phyloP scores from a whole-genome alignment of 1,284 basidiomycete genomes.

The Apiotrichum veenhuisii region DNA sequence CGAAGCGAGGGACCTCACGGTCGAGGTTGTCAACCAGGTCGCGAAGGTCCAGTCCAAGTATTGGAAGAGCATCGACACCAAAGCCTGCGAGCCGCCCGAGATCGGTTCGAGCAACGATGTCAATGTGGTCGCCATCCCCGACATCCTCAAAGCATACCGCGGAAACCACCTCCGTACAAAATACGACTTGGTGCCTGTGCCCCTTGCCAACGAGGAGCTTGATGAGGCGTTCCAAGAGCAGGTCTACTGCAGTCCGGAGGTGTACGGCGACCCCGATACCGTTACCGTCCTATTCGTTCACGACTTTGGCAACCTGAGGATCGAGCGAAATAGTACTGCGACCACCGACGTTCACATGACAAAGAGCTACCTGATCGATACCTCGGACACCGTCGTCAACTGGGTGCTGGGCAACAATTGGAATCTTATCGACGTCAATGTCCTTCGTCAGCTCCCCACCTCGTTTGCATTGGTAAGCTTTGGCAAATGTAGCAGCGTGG shows the following conservation, averaged over 20 bases:
- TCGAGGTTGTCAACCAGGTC: constrained; percentile 82
- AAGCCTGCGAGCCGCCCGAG: constrained; percentile 68
- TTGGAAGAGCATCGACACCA: constrained; percentile 81
- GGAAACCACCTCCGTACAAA: constrained; percentile 69
- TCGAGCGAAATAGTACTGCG: constrained; percentile 68
- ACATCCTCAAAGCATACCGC: constrained; percentile 77
- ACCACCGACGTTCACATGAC: constrained; percentile 71
- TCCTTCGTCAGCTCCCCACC: constrained; percentile 64
- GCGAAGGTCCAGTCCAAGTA: constrained; percentile 80
- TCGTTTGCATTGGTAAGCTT: constrained; percentile 23
- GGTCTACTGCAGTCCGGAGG: constrained; percentile 63
- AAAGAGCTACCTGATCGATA: constrained; percentile 79
- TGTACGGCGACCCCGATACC: constrained; percentile 54
- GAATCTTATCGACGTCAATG: constrained; percentile 80
- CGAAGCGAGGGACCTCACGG: constrained; percentile 69
- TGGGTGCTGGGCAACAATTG: constrained; percentile 66
- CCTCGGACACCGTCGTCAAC: constrained; percentile 69
- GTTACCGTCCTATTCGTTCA: constrained; percentile 74
- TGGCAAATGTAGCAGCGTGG: background rate
- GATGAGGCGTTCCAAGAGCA: constrained; percentile 70
- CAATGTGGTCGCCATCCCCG: constrained; percentile 52
- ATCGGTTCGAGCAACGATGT: constrained; percentile 10
- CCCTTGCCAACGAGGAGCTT: constrained; percentile 63
- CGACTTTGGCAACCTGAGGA: constrained; percentile 83
- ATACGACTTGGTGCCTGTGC: constrained; percentile 73